Conservation (phyloP, 768 basidiomycete species). For the Suillus subluteus region DNA sequence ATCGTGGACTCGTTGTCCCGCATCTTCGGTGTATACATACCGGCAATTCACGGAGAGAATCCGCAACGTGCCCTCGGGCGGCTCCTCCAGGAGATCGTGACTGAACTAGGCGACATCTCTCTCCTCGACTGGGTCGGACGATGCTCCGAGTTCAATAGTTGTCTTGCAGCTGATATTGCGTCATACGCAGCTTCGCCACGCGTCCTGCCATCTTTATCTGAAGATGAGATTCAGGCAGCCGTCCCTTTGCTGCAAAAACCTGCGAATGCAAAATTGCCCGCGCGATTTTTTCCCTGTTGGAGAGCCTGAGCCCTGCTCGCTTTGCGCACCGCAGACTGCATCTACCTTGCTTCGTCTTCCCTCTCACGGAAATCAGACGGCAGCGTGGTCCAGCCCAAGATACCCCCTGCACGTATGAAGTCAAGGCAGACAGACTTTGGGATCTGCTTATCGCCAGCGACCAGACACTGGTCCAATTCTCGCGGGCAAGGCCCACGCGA, state of each 20-base stretch:
- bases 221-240: neutral
- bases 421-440: neutral
- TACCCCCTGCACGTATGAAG: neutral
- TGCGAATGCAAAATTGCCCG: no score
- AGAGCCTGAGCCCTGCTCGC: neutral
- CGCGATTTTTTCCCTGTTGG: neutral
- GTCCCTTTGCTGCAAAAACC: neutral
- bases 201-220: neutral
- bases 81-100: neutral
- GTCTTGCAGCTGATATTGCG: neutral
- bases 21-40: no score
- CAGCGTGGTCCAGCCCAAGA: neutral
- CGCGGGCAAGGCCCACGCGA: neutral
- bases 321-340: neutral
- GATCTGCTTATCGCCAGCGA: neutral
- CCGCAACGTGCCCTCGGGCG: neutral
- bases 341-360: neutral
- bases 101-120: neutral
- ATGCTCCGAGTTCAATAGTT: neutral
- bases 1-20: neutral
- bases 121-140: neutral
- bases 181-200: neutral
- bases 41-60: neutral
- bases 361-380: neutral
- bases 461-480: neutral